Percentiles rank a stretch among this genome's conserved stretches.
These are phyloP conservation scores for Rhododendron mucronatum DNA, from an alignment of 148 eudicot genomes.

Conservation along the genomic window DNA sequence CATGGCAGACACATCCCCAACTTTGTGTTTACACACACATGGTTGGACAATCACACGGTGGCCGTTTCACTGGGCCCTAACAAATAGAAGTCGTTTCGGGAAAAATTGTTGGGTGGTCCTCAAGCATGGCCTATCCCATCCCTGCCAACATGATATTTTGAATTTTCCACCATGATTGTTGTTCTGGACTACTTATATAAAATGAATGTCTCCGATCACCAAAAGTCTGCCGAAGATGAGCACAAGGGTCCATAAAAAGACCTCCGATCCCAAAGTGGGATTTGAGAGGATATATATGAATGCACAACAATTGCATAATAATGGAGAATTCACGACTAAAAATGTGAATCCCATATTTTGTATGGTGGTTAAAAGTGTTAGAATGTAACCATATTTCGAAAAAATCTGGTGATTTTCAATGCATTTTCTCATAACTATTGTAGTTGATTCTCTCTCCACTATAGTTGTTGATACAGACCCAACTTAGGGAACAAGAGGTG, in stretches of 20 bases:
- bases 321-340: background rate
- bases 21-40: background rate
- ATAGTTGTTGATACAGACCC: background rate
- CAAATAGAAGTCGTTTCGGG: background rate
- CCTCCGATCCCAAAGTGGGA: too few species aligned
- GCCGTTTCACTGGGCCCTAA: background rate
- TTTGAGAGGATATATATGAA: background rate
- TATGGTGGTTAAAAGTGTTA: background rate
- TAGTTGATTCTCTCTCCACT: background rate
- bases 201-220: background rate
- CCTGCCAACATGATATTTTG: background rate
- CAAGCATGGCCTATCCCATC: background rate
- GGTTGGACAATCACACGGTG: background rate
- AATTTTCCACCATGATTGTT: background rate
- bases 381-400: background rate
- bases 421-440: too few species aligned
- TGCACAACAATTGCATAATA: background rate
- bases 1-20: slow-evolving; percentile 4
- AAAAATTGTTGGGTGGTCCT: background rate
- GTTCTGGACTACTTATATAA: background rate
- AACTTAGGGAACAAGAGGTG: background rate
- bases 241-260: background rate
- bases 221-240: background rate
- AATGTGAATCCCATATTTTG: background rate
- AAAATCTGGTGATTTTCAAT: too few species aligned